Evolutionary conservation across 2,329 filamentous ascomycete species (phyloP).

Genomic region (Aspergillus neotritici): DNA sequence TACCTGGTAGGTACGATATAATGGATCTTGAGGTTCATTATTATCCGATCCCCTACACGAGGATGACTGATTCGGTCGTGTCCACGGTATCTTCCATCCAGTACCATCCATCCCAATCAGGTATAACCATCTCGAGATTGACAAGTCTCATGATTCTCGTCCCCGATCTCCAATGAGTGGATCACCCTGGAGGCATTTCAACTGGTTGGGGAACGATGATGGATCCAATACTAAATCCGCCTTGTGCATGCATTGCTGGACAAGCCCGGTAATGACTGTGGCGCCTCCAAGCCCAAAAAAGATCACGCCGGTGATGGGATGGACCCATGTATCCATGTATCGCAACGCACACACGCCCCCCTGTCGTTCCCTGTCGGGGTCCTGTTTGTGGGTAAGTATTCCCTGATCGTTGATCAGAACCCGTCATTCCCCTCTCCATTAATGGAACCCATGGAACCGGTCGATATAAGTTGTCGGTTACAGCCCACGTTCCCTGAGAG

Average conservation of each 20-base stretch:
- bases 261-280: background rate
- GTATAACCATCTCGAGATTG: background rate
- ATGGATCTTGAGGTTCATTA: too few relatives aligned
- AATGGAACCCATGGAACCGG: background rate
- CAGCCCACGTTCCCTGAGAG: background rate
- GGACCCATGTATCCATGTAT: too few relatives aligned
- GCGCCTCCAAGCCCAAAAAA: constrained; percentile 2
- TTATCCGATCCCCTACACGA: too few relatives aligned
- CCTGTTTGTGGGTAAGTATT: too few relatives aligned
- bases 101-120: background rate
- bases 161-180: constrained; percentile 6
- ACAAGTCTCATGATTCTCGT: constrained; percentile 15
- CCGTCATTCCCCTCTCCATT: too few relatives aligned
- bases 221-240: constrained; percentile 2
- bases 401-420: too few relatives aligned
- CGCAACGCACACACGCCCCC: too few relatives aligned
- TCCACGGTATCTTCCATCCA: background rate
- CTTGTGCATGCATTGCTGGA: background rate
- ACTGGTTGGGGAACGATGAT: background rate
- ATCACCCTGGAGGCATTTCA: background rate
- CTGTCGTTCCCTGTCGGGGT: too few relatives aligned
- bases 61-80: background rate
- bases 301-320: too few relatives aligned
- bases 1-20: too few relatives aligned
- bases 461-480: background rate